These are phyloP conservation scores for Mayamaea pseudoterrestris DNA, from an alignment of 108 stramenopile genomes.

Conservation along the genomic window DNA sequence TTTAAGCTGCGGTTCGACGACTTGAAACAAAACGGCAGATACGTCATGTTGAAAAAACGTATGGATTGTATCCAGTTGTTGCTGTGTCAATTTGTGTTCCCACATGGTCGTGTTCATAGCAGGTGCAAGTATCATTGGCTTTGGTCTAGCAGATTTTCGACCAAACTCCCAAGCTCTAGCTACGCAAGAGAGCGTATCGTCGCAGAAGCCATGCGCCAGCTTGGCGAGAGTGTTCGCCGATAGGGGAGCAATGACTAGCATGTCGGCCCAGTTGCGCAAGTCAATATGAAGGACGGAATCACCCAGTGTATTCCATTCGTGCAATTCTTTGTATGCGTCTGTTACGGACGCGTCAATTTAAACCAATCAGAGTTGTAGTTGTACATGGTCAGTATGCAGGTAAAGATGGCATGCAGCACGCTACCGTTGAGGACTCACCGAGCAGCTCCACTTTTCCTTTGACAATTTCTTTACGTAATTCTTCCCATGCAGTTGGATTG, in stretches of 20 bases:
- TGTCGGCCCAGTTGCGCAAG: constrained; percentile 82
- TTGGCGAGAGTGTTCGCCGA: constrained; percentile 8
- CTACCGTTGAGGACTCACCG: not conserved
- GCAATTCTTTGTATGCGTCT: constrained; percentile 77
- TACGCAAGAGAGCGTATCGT: constrained; percentile 76
- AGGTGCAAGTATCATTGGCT: constrained; percentile 80
- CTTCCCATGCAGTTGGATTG: constrained; percentile 37
- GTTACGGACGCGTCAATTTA: too few relatives aligned
- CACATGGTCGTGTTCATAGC: constrained; percentile 96
- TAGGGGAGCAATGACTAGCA: constrained; percentile 22
- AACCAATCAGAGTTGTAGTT: too few relatives aligned
- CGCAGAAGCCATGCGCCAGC: constrained; percentile 77
- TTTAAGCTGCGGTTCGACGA: constrained; percentile 60
- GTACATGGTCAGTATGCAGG: too few relatives aligned
- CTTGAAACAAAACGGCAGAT: not conserved
- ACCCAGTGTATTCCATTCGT: constrained; percentile 48
- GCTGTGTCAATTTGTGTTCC: constrained; percentile 72
- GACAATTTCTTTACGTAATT: too few relatives aligned
- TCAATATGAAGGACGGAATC: constrained; percentile 90
- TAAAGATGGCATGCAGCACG: too few relatives aligned
- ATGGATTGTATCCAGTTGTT: constrained; percentile 45
- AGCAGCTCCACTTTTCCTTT: not conserved
- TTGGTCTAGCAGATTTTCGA: constrained; percentile 19
- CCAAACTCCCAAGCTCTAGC: constrained; percentile 85
- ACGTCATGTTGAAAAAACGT: constrained; percentile 24